These are phyloP conservation scores for Ganoderma meredithae DNA, from an alignment of 1,284 basidiomycete genomes.

Conservation along the genomic window DNA sequence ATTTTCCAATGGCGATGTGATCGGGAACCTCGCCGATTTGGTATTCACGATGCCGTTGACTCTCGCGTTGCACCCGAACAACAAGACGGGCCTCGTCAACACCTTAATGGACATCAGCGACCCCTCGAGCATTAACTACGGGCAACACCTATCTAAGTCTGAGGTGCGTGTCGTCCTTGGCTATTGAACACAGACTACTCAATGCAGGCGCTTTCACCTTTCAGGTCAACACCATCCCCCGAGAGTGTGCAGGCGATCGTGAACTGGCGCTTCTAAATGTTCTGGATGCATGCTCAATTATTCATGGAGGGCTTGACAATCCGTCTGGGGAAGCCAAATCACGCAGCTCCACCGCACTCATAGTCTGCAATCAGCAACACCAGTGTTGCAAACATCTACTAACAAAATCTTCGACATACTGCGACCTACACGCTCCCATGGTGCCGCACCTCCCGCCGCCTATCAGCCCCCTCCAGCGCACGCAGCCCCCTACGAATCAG, in stretches of 20 bases:
- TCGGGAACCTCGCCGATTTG: constrained; percentile 33
- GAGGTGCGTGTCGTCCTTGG: constrained; percentile 33
- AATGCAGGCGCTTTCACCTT: too few species aligned
- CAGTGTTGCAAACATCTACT: not conserved
- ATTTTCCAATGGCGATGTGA: constrained; percentile 32
- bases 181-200: not conserved
- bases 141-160: constrained; percentile 41
- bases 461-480: not conserved
- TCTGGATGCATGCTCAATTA: too few species aligned
- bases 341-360: not conserved
- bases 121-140: constrained; percentile 40
- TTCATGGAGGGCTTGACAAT: too few species aligned
- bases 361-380: not conserved
- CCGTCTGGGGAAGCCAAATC: too few species aligned
- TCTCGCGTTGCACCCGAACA: constrained; percentile 41
- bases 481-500: not conserved
- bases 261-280: constrained; percentile 35
- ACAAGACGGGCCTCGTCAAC: constrained; percentile 44
- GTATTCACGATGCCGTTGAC: constrained; percentile 37
- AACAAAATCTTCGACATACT: too few species aligned
- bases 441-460: not conserved
- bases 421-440: not conserved
- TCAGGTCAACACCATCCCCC: constrained; percentile 46
- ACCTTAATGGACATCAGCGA: constrained; percentile 43
- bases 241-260: constrained; percentile 45